Conservation (phyloP, 768 basidiomycete genomes). For the Lentinula detonsa region DNA sequence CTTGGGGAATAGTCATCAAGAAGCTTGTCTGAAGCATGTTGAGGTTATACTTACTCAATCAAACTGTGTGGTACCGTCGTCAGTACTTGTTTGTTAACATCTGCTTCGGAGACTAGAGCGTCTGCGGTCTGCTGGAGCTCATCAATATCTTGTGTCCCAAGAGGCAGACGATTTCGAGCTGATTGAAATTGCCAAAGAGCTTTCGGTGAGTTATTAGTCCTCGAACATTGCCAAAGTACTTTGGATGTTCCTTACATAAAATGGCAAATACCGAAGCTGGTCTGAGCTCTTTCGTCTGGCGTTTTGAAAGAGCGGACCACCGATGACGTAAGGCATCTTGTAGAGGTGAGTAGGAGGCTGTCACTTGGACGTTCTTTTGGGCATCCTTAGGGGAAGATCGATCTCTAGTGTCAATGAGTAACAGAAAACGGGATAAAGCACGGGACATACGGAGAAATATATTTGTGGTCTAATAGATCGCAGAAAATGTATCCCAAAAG, state of each 20-base stretch:
- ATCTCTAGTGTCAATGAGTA: constrained; percentile 35
- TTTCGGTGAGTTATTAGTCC: constrained; percentile 19
- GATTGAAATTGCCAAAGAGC: constrained; percentile 83
- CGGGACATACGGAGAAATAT: constrained; percentile 69
- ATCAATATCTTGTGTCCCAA: constrained; percentile 34
- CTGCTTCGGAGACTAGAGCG: constrained; percentile 49
- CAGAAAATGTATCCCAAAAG: constrained; percentile 92
- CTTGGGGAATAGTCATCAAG: constrained; percentile 30
- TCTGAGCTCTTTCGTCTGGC: constrained; percentile 80
- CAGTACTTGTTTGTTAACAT: constrained; percentile 67
- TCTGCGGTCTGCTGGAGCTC: constrained; percentile 66
- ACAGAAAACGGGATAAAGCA: not conserved
- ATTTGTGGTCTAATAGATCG: constrained; percentile 84
- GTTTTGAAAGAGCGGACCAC: constrained; percentile 66
- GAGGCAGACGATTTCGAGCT: constrained; percentile 54
- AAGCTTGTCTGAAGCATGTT: constrained; percentile 6
- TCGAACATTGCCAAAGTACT: not conserved
- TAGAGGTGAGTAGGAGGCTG: constrained; percentile 61
- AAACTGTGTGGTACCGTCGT: constrained; percentile 49
- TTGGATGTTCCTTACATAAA: constrained; percentile 42
- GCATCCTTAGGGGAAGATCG: constrained; percentile 55
- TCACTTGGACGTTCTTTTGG: constrained; percentile 54
- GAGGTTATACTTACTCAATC: constrained; percentile 47
- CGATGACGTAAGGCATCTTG: constrained; percentile 55
- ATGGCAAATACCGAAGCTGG: constrained; percentile 67